Evolutionary conservation across 2,329 filamentous ascomycete species (phyloP).

Genomic region (Hypoxylon sp.): DNA sequence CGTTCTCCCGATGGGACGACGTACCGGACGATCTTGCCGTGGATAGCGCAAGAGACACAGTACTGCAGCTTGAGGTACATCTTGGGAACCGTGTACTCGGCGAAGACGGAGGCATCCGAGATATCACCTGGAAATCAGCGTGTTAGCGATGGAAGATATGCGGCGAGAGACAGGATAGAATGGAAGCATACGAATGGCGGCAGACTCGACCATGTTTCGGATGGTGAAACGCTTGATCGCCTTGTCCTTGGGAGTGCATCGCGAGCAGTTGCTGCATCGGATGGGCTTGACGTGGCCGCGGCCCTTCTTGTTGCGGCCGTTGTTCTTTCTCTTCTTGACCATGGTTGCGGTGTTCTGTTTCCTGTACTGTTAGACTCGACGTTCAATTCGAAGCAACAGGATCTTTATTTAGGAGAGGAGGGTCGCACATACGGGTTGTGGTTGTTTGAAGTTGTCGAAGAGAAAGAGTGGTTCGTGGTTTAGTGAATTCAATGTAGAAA

Average conservation of each 20-base stretch:
- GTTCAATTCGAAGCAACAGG: neutral
- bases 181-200: constrained; percentile 91
- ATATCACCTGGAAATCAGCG: constrained; percentile 87
- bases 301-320: constrained; percentile 99
- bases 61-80: constrained; percentile 99
- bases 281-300: constrained; percentile 99
- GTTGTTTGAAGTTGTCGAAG: constrained; percentile 32
- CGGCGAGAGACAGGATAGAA: constrained; percentile 6
- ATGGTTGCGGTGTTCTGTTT: constrained; percentile 67
- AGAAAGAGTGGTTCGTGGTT: constrained; percentile 33
- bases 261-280: constrained; percentile 79
- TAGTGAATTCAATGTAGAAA: constrained; percentile 24
- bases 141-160: neutral
- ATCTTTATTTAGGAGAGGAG: neutral
- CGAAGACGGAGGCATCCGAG: constrained; percentile 98
- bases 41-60: constrained; percentile 99
- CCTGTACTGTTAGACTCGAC: constrained; percentile 23
- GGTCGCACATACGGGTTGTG: constrained; percentile 34
- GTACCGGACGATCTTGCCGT: constrained; percentile 99
- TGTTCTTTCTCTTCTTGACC: constrained; percentile 80
- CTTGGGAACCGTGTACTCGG: constrained; percentile 99
- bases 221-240: constrained; percentile 99
- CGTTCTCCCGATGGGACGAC: constrained; percentile 72
- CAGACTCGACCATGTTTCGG: constrained; percentile 99
- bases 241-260: constrained; percentile 99